A percentile compares a stretch with the other conserved stretches of the same genome.
Evolutionary conservation across 495 filamentous ascomycete species (phyloP).

Genomic region (Aspergillus haitiensis): DNA sequence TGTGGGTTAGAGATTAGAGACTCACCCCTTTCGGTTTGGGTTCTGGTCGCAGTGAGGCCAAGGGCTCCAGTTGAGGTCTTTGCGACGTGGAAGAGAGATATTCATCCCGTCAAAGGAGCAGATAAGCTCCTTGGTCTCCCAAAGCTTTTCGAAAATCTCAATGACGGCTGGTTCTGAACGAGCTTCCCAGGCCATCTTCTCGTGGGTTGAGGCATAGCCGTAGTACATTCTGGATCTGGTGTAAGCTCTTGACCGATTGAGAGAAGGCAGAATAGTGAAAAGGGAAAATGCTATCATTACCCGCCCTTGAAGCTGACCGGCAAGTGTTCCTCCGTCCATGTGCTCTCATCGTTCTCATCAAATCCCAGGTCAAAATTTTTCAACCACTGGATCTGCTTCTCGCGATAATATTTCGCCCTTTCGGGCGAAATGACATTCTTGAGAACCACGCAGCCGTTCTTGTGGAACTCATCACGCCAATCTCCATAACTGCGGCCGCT

Average conservation of each 20-base stretch:
- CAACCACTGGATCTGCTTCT: constrained; percentile 41
- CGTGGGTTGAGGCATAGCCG: constrained; percentile 29
- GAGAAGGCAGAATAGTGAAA: neutral
- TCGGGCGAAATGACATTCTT: constrained; percentile 34
- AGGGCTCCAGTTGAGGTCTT: constrained; percentile 31
- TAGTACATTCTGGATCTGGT: constrained; percentile 29
- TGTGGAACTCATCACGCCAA: constrained; percentile 42
- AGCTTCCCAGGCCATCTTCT: constrained; percentile 38
- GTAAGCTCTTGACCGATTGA: neutral
- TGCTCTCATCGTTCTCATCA: constrained; percentile 36
- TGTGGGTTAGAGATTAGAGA: neutral
- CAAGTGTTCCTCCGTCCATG: constrained; percentile 42
- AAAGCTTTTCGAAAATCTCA: constrained; percentile 41
- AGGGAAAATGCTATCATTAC: constrained; percentile 11
- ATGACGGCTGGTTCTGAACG: constrained; percentile 43
- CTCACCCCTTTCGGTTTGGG: constrained; percentile 35
- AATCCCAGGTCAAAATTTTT: constrained; percentile 42
- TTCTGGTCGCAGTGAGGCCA: constrained; percentile 47
- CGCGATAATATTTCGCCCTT: constrained; percentile 33
- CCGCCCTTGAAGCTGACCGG: constrained; percentile 41
- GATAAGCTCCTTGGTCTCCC: constrained; percentile 43
- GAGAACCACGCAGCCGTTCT: constrained; percentile 37
- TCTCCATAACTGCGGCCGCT: constrained; percentile 32
- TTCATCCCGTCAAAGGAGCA: constrained; percentile 44
- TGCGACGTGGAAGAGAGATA: constrained; percentile 33